These are phyloP conservation scores for Ottelia alismoides DNA, from an alignment of 106 monocot species.

Conservation along the genomic window DNA sequence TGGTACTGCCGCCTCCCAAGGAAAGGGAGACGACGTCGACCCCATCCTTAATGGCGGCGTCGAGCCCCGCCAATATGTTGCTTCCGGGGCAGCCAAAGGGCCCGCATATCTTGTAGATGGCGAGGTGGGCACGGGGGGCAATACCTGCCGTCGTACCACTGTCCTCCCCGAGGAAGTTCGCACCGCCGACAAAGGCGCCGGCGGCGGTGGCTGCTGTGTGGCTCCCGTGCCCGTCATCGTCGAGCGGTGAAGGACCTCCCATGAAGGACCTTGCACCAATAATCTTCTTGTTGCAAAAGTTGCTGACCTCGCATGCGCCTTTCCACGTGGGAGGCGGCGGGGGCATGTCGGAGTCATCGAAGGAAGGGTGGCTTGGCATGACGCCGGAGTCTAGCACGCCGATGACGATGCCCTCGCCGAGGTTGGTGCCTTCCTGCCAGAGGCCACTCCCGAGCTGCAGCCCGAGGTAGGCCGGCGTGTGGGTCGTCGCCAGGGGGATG, in stretches of 20 bases:
- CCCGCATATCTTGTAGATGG: no score
- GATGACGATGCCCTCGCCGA: slow-evolving; percentile 5
- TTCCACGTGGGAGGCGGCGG: not conserved
- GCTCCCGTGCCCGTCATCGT: slow-evolving; percentile 12
- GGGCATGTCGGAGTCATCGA: not conserved
- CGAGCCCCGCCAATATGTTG: no score
- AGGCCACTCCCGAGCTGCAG: not conserved
- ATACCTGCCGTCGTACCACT: slow-evolving; percentile 10
- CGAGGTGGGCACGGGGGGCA: no score
- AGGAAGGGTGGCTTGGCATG: not conserved
- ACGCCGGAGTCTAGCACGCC: slow-evolving; percentile 3
- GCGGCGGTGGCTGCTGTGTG: slow-evolving; percentile 18
- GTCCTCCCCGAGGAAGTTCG: slow-evolving; percentile 7
- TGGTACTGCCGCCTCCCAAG: no score
- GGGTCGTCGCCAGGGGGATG: not conserved
- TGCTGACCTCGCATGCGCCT: not conserved
- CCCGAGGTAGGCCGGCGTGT: slow-evolving; percentile 5
- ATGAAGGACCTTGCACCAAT: not conserved
- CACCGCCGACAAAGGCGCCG: slow-evolving; percentile 7
- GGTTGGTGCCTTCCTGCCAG: not conserved
- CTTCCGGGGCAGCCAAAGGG: no score
- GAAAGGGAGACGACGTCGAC: no score
- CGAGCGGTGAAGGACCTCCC: not conserved
- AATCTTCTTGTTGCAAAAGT: slow-evolving; percentile 7
- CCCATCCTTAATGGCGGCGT: no score